phyloP scores from a whole-genome alignment of 768 basidiomycete genomes.

The Exidia glandulosa region DNA sequence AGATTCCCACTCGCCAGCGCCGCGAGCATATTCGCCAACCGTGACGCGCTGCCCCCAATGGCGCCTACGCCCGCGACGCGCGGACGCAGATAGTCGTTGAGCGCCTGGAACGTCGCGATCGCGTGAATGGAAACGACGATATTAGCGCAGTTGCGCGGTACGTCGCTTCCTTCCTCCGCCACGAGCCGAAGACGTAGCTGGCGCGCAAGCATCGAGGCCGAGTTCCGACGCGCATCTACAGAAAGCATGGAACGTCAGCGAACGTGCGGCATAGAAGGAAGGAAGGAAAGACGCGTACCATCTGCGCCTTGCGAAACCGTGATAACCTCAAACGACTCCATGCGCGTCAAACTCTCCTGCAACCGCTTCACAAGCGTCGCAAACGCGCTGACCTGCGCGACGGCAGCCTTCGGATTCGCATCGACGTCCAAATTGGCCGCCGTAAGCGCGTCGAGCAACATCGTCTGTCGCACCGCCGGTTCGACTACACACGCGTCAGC shows the following conservation, averaged over 20 bases:
- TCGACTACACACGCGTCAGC: conserved; percentile 61
- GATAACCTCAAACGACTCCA: conserved; percentile 93
- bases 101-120: conserved; percentile 93
- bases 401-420: conserved; percentile 25
- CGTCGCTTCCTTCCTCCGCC: conserved; percentile 81
- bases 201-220: conserved; percentile 83
- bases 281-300: conserved; percentile 36
- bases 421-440: conserved; percentile 38
- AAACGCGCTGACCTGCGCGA: conserved; percentile 45
- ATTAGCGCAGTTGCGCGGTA: conserved; percentile 66
- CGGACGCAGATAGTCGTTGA: conserved; percentile 92
- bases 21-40: conserved; percentile 85
- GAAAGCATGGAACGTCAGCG: not conserved
- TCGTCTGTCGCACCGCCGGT: conserved; percentile 54
- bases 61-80: conserved; percentile 64
- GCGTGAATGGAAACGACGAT: conserved; percentile 97
- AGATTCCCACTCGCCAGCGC: conserved; percentile 74
- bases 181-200: conserved; percentile 82
- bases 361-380: conserved; percentile 84
- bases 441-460: conserved; percentile 72
- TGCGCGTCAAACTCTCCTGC: conserved; percentile 88
- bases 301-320: conserved; percentile 77
- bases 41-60: conserved; percentile 25
- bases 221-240: conserved; percentile 80
- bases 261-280: not conserved